phyloP scores from a whole-genome alignment of 139 green algal genomes.

The Micromonas pusilla region DNA sequence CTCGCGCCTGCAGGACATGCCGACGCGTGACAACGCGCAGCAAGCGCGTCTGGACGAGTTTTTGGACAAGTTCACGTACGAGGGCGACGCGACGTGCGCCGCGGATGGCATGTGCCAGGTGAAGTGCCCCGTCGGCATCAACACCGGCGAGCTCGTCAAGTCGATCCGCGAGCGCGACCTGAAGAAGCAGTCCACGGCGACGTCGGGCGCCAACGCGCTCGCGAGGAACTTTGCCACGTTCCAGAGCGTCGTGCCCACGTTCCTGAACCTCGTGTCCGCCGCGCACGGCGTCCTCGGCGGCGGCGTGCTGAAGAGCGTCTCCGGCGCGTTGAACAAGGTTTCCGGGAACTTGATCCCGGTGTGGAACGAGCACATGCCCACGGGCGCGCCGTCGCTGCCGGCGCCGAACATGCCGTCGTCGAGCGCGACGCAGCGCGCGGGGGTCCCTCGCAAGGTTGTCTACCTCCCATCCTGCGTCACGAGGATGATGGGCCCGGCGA shows the following conservation, averaged over 20 bases:
- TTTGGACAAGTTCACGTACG: conserved; percentile 57
- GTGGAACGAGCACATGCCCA: conserved; percentile 95
- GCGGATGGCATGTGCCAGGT: conserved; percentile 96
- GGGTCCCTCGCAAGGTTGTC: conserved; percentile 57
- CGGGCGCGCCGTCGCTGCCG: conserved; percentile 54
- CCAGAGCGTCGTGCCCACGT: conserved; percentile 52
- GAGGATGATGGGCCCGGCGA: conserved; percentile 85
- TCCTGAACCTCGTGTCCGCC: conserved; percentile 71
- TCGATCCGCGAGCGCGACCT: conserved; percentile 24
- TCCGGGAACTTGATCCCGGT: conserved; percentile 58
- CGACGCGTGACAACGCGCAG: conserved; percentile 21
- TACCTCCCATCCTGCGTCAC: conserved; percentile 90
- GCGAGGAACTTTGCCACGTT: conserved; percentile 74
- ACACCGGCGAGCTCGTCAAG: conserved; percentile 93
- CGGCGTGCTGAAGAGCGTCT: conserved; percentile 60
- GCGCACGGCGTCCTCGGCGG: conserved; percentile 71
- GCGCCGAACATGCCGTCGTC: conserved; percentile 27
- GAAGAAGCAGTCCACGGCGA: not conserved
- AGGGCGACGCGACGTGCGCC: conserved; percentile 84
- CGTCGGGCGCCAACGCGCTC: conserved; percentile 32
- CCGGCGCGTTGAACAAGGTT: conserved; percentile 59
- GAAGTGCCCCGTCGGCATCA: conserved; percentile 98
- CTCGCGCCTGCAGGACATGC: conserved; percentile 43
- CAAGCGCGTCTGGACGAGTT: conserved; percentile 55
- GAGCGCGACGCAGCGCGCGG: conserved; percentile 5